Percentiles rank a stretch among this genome's conserved stretches.
Evolutionary conservation across 75 land plant genomes (phyloP).

Genomic region (Larix kaempferi): DNA sequence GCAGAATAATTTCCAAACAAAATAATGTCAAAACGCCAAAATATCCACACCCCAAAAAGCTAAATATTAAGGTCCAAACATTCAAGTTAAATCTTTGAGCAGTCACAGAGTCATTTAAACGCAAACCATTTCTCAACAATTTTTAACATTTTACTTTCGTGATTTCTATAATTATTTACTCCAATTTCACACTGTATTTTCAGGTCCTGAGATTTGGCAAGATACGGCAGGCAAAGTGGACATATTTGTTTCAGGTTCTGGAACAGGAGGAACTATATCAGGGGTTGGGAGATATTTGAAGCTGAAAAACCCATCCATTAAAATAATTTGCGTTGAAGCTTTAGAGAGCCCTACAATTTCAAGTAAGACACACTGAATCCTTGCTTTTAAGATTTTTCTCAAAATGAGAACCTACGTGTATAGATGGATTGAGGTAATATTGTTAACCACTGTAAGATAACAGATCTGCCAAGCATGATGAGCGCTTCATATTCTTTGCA

Average conservation of each 20-base stretch:
- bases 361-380: slow-evolving; percentile 16
- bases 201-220: slow-evolving; percentile 44
- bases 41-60: too few species aligned
- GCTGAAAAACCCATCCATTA: slow-evolving; percentile 30
- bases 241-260: slow-evolving; percentile 30
- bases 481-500: neutral
- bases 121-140: too few species aligned
- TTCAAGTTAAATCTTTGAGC: too few species aligned
- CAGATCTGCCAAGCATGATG: neutral
- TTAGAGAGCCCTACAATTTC: slow-evolving; percentile 36
- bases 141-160: too few species aligned
- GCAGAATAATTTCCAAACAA: too few species aligned
- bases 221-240: slow-evolving; percentile 47
- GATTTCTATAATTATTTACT: neutral
- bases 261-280: slow-evolving; percentile 40
- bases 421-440: neutral
- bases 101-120: too few species aligned
- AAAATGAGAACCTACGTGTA: neutral
- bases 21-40: too few species aligned
- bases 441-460: neutral
- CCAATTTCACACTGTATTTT: neutral
- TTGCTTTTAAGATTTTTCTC: neutral
- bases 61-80: too few species aligned
- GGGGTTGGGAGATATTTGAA: slow-evolving; percentile 42
- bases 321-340: slow-evolving; percentile 35